Evolutionary conservation across 805 yeast species (phyloP).

Genomic region (Sungouiella thailandica): DNA sequence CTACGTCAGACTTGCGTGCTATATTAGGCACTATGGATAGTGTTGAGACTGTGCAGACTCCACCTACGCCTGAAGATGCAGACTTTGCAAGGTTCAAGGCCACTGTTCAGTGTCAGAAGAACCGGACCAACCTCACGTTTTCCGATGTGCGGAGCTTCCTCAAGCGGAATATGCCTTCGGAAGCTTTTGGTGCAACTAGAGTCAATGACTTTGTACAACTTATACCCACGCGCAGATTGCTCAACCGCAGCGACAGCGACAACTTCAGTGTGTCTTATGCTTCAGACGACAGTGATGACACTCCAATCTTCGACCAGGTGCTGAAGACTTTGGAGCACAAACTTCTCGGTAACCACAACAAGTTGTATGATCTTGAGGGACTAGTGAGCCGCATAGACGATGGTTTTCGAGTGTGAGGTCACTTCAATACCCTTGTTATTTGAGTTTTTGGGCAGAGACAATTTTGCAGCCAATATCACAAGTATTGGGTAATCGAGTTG

Average conservation of each 20-base stretch:
- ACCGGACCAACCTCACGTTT: constrained; percentile 11
- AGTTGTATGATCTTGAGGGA: constrained; percentile 21
- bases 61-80: constrained; percentile 8
- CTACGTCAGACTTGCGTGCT: constrained; percentile 7
- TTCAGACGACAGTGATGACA: constrained; percentile 21
- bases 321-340: constrained; percentile 20
- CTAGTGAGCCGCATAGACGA: constrained; percentile 20
- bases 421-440: too few species aligned
- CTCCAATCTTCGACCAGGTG: constrained; percentile 19
- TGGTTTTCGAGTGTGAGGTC: constrained; percentile 19
- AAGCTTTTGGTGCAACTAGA: not conserved
- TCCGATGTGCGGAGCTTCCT: constrained; percentile 11
- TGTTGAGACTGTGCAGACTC: constrained; percentile 7
- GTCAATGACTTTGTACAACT: constrained; percentile 9
- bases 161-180: not conserved
- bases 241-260: constrained; percentile 15
- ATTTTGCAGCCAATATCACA: too few species aligned
- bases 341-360: constrained; percentile 18
- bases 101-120: constrained; percentile 6
- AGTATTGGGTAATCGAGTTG: too few species aligned
- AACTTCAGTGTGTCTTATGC: constrained; percentile 6
- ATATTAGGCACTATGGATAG: constrained; percentile 4
- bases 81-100: constrained; percentile 6
- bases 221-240: constrained; percentile 9
- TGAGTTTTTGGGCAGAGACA: too few species aligned